Percentiles rank a stretch among this genome's conserved stretches.
phyloP scores from a whole-genome alignment of 208 protist genomes.

The Leishmania lainsoni region DNA sequence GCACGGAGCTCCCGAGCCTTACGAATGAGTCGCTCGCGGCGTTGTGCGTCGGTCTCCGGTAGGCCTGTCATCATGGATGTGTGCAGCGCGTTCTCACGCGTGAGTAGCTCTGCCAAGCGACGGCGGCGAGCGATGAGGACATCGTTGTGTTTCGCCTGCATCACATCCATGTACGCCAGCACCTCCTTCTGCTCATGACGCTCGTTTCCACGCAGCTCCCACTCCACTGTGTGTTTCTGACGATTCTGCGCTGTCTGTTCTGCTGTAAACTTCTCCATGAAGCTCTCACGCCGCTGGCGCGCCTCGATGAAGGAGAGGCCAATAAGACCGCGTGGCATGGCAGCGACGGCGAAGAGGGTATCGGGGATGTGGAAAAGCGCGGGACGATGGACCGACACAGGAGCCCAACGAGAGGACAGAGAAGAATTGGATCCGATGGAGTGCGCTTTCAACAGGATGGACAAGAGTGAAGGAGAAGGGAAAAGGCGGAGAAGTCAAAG shows the following conservation, averaged over 20 bases:
- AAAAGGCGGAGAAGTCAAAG: neutral
- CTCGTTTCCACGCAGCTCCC: constrained; percentile 57
- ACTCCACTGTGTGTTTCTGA: constrained; percentile 51
- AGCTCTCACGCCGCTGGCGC: constrained; percentile 63
- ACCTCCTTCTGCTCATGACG: constrained; percentile 55
- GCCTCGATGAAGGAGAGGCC: constrained; percentile 53
- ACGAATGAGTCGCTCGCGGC: constrained; percentile 76
- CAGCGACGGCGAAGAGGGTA: neutral
- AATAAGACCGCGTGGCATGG: constrained; percentile 25
- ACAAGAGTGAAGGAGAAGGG: neutral
- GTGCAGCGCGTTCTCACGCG: constrained; percentile 60
- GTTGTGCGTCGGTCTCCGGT: constrained; percentile 83
- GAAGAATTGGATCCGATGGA: neutral
- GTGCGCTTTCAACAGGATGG: neutral
- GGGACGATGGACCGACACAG: neutral
- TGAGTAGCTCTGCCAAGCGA: constrained; percentile 71
- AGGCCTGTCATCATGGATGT: constrained; percentile 72
- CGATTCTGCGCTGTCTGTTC: constrained; percentile 49
- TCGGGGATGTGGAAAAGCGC: neutral
- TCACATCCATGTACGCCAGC: constrained; percentile 61
- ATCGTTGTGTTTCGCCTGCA: constrained; percentile 85
- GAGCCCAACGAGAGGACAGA: neutral
- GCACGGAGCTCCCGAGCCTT: constrained; percentile 76
- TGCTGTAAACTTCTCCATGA: constrained; percentile 64
- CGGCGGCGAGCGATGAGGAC: constrained; percentile 70